Percentiles rank a stretch among this genome's conserved stretches.
Evolutionary conservation across 805 yeast species (phyloP).

Genomic region (Yamadazyma paraphyllophila): DNA sequence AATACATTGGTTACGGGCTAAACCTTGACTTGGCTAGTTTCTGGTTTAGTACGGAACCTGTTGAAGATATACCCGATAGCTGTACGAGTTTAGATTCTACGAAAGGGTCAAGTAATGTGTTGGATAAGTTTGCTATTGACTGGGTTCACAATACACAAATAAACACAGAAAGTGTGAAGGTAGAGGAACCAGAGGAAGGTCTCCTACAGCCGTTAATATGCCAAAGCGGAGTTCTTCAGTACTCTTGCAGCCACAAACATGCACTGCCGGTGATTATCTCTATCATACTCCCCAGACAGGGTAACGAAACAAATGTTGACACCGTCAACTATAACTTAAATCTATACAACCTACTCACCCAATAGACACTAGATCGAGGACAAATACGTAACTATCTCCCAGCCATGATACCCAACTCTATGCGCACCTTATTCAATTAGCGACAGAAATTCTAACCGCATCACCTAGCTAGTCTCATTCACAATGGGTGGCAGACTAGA

Average conservation of each 20-base stretch:
- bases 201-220: not conserved
- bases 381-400: no score
- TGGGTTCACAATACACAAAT: not conserved
- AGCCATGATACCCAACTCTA: no score
- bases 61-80: not conserved
- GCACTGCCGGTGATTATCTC: conserved; percentile 11
- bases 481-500: not conserved
- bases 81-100: no score
- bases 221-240: conserved; percentile 5
- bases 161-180: not conserved
- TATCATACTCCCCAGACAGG: not conserved
- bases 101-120: not conserved
- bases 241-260: not conserved
- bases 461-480: no score
- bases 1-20: conserved; percentile 61
- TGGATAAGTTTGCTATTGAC: not conserved
- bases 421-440: no score
- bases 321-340: not conserved
- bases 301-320: not conserved
- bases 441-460: no score
- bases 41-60: conserved; percentile 11
- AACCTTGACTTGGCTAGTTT: conserved; percentile 23
- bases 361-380: not conserved
- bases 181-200: not conserved
- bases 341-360: not conserved